These are phyloP conservation scores for Teunomyces tritomae DNA, from an alignment of 805 yeast species.

Conservation along the genomic window DNA sequence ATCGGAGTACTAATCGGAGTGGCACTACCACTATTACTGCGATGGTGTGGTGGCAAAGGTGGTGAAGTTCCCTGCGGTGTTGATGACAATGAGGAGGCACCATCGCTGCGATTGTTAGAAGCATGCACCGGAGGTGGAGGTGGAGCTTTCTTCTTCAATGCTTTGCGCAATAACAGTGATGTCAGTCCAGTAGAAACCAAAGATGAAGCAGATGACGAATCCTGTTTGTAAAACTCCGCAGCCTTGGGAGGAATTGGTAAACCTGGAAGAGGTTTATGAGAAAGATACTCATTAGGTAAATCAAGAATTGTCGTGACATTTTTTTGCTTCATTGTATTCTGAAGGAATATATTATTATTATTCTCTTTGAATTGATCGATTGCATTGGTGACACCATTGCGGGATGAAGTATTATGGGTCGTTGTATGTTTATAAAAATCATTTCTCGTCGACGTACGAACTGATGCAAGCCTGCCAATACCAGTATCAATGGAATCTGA, in stretches of 20 bases:
- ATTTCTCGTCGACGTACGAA: constrained; percentile 29
- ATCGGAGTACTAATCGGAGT: background rate
- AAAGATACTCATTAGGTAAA: constrained; percentile 32
- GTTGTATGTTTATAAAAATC: constrained; percentile 38
- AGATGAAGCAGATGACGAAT: constrained; percentile 16
- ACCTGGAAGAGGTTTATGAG: constrained; percentile 19
- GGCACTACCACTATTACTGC: background rate
- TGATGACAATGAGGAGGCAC: background rate
- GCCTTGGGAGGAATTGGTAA: constrained; percentile 9
- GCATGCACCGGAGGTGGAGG: constrained; percentile 19
- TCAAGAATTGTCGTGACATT: constrained; percentile 22
- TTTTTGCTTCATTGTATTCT: constrained; percentile 1
- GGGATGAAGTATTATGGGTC: constrained; percentile 19
- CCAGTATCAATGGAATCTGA: constrained; percentile 22
- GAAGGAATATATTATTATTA: constrained; percentile 28
- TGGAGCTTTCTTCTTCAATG: constrained; percentile 35
- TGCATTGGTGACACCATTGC: background rate
- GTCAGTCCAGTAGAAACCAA: constrained; percentile 9
- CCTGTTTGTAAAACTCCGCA: constrained; percentile 6
- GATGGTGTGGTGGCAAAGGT: constrained; percentile 24
- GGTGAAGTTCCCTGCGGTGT: constrained; percentile 22
- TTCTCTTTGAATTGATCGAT: constrained; percentile 16
- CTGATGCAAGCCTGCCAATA: constrained; percentile 34
- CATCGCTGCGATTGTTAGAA: background rate
- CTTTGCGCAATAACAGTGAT: constrained; percentile 25